Conservation (phyloP, 371 early-diverging fungal species). For the Mucor piriformis region DNA sequence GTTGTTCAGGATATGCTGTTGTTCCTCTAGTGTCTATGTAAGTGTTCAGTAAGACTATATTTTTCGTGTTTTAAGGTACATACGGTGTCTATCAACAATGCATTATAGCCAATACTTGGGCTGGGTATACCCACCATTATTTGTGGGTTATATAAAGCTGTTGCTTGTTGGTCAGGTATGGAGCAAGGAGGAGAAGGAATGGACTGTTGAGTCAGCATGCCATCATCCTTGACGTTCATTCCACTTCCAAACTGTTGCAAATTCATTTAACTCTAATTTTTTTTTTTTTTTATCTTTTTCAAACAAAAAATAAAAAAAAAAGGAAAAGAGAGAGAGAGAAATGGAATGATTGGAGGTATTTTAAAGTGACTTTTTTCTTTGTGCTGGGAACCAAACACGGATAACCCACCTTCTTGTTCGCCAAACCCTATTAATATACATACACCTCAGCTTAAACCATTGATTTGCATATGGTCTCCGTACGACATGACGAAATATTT, state of each 20-base stretch:
- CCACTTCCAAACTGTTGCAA: neutral
- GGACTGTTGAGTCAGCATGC: neutral
- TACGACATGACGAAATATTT: no score
- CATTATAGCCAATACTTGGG: neutral
- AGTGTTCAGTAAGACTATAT: no score
- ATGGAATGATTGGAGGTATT: no score
- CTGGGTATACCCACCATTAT: neutral
- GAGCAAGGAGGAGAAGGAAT: conserved; percentile 21
- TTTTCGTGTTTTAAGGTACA: no score
- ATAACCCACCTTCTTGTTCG: no score
- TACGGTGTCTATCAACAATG: neutral
- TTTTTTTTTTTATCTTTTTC: neutral
- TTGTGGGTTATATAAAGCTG: conserved; percentile 3
- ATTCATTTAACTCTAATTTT: neutral
- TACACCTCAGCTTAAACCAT: no score
- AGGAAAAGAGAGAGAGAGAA: neutral
- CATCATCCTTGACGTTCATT: neutral
- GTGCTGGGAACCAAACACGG: no score
- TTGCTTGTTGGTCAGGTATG: conserved; percentile 11
- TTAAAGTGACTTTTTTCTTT: no score
- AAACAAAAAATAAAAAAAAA: neutral
- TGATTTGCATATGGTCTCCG: no score
- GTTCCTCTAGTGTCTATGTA: neutral
- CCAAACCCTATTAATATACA: no score
- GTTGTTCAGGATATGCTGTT: neutral